Evolutionary conservation across 1,284 basidiomycete species (phyloP).

Genomic region (Trichosporon ovoides): DNA sequence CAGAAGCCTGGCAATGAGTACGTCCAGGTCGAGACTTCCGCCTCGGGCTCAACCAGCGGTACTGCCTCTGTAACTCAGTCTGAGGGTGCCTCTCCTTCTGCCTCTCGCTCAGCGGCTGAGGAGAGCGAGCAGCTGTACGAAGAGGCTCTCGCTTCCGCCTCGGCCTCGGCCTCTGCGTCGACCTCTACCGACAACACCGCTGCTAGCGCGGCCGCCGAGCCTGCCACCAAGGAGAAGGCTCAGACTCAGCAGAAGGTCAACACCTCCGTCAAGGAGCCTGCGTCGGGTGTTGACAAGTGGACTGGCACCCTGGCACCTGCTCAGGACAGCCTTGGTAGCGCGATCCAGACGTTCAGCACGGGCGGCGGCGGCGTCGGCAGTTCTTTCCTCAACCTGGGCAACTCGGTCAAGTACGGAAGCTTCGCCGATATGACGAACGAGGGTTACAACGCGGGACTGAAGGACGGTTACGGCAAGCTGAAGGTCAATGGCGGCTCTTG

Average conservation of each 20-base stretch:
- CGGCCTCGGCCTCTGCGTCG: too few relatives aligned
- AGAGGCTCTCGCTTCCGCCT: neutral
- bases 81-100: neutral
- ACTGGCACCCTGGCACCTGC: slow-evolving; percentile 4
- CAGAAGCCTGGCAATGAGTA: neutral
- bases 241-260: neutral
- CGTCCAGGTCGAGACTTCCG: neutral
- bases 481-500: neutral
- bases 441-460: slow-evolving; percentile 8
- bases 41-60: neutral
- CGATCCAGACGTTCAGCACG: slow-evolving; percentile 4
- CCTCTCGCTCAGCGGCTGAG: neutral
- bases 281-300: slow-evolving; percentile 6
- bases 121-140: neutral
- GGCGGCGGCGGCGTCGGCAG: slow-evolving; percentile 3
- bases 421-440: slow-evolving; percentile 10
- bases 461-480: slow-evolving; percentile 6
- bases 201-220: neutral
- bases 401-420: neutral
- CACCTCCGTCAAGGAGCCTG: slow-evolving; percentile 2
- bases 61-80: neutral
- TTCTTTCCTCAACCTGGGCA: neutral
- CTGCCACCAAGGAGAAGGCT: neutral
- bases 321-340: slow-evolving; percentile 2
- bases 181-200: neutral